Evolutionary conservation across 192 early-diverging fungal genomes (phyloP), one percentile per base, ranked within the genome.

Genomic region (Coemansia sp.): DNA sequence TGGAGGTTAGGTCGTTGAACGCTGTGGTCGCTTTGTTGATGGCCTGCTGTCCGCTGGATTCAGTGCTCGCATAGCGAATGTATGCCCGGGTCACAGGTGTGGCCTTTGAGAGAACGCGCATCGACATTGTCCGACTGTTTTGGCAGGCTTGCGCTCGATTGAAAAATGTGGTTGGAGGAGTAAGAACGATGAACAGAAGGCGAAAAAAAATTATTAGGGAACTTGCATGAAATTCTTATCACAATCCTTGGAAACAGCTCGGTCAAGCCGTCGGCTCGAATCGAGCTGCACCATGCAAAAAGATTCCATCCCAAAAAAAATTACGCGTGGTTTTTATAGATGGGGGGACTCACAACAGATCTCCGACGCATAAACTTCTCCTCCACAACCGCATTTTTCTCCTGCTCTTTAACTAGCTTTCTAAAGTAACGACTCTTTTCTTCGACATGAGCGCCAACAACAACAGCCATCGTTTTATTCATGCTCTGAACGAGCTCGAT

Each of bases 401-500:
- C 39, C n/a, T 8, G 6, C 18, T 45, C 18, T 45, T 1, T 21
- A 20, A 45, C 41, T 42, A 42, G 41, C 41, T 31, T 3, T 31
- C 31, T 4, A 31, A 31, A 31, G 31, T 31, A 31, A 31, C 2
- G 31, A 31, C 16, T n/a, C n/a, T 43, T 43, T n/a, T 43, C n/a
- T 7, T 39, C 18, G 42, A 25, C 47, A 71, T 75, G 70, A 68
- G 56, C 72, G 16, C 64, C 25, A 71, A 65, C 28, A 59, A 64
- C 42, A 37, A 55, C 43, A 61, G 57, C 52, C 72, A 69, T 56
- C 72, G 62, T 55, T 73, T 69, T 34, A 68, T 82, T 48, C 76
- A 87, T 52, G 91, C 93, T 13, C 85, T 96, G 20, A 96, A 96
- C 72, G 95, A 95, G 77, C 89, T 95, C 59, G 95, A 97, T 75